These are phyloP conservation scores for Leishmania aethiopica DNA, from an alignment of 208 protist species.

Conservation along the genomic window DNA sequence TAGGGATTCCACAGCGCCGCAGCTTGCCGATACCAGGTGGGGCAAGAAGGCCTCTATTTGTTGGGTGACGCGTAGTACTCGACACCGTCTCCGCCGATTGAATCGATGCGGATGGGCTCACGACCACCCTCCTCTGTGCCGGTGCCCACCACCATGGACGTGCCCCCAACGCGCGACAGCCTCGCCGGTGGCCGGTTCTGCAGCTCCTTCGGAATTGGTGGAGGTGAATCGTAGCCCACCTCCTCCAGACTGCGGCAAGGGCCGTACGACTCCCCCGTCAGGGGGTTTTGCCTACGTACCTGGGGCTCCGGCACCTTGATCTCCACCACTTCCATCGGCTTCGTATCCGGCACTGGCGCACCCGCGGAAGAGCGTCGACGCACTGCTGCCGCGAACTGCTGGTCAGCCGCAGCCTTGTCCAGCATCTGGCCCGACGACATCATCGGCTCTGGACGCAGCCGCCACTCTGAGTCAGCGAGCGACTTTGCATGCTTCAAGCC, in stretches of 20 bases:
- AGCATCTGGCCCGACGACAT: constrained; percentile 71
- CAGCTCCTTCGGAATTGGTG: constrained; percentile 69
- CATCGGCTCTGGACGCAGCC: constrained; percentile 49
- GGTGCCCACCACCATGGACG: constrained; percentile 80
- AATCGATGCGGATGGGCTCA: constrained; percentile 62
- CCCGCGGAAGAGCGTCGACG: constrained; percentile 33
- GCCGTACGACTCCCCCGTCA: constrained; percentile 61
- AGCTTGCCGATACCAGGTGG: not conserved
- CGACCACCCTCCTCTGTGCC: constrained; percentile 62
- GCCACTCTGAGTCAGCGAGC: constrained; percentile 64
- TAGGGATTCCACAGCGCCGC: not conserved
- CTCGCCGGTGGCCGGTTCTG: constrained; percentile 61
- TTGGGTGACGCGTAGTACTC: constrained; percentile 50
- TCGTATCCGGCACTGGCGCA: constrained; percentile 26
- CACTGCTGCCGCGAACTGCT: constrained; percentile 40
- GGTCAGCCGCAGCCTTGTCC: constrained; percentile 51
- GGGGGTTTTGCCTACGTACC: constrained; percentile 50
- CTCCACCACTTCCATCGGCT: constrained; percentile 71
- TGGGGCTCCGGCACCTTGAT: constrained; percentile 77
- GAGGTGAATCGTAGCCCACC: constrained; percentile 78
- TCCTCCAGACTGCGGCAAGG: constrained; percentile 85
- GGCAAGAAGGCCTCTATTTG: constrained; percentile 11
- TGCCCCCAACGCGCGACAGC: constrained; percentile 71
- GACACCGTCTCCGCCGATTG: constrained; percentile 46
- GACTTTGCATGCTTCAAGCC: constrained; percentile 72